Evolutionary conservation across 108 stramenopile genomes (phyloP).

Genomic region (Chaetoceros tenuissimus): DNA sequence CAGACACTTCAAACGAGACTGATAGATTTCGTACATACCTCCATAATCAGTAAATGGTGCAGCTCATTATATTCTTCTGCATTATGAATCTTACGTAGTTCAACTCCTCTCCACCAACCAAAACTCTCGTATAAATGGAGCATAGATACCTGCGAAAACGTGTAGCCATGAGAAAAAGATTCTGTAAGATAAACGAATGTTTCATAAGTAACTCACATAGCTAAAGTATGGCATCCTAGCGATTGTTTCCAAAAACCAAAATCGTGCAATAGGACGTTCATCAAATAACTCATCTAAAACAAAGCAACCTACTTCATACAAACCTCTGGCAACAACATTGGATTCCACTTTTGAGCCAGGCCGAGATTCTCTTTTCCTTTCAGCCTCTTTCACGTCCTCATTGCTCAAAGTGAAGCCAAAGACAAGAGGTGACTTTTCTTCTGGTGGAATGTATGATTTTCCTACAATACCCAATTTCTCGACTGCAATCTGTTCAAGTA

Average conservation of each 20-base stretch:
- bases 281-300: conserved; percentile 11
- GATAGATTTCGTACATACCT: no score
- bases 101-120: conserved; percentile 61
- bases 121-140: conserved; percentile 90
- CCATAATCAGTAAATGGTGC: conserved; percentile 96
- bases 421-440: conserved; percentile 5
- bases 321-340: conserved; percentile 7
- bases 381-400: conserved; percentile 18
- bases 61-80: conserved; percentile 91
- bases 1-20: no score
- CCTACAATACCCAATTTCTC: conserved; percentile 5
- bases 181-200: no score
- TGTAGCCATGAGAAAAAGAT: no score
- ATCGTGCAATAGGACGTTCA: conserved; percentile 64
- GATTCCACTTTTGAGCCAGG: conserved; percentile 9
- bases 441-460: conserved; percentile 3
- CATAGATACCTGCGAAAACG: conserved; percentile 74
- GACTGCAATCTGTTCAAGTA: conserved; percentile 1
- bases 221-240: conserved; percentile 94
- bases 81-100: conserved; percentile 66
- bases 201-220: conserved; percentile 47
- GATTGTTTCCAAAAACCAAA: conserved; percentile 90
- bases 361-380: background rate
- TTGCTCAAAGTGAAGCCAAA: conserved; percentile 8
- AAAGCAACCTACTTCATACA: conserved; percentile 7